Conservation (phyloP, 2,329 filamentous ascomycete genomes). For the Colletotrichum orchidophilum region DNA sequence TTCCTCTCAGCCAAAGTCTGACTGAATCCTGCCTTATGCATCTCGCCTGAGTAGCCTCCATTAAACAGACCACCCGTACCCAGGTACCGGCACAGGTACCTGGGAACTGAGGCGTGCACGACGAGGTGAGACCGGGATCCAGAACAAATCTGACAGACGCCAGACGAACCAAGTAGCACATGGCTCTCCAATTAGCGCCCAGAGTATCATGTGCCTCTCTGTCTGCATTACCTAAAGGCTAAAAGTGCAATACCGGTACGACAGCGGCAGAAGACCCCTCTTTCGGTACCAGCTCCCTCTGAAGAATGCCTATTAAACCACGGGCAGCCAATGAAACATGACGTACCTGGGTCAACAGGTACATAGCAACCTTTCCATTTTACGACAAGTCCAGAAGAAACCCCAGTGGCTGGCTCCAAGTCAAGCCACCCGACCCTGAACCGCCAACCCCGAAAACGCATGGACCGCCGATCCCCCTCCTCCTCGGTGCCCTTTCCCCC, state of each 20-base stretch:
- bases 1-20: background rate
- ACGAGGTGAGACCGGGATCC: background rate
- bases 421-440: background rate
- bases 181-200: background rate
- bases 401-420: background rate
- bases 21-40: background rate
- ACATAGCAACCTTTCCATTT: no score
- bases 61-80: background rate
- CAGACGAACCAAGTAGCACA: background rate
- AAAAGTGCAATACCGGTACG: no score
- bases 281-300: background rate
- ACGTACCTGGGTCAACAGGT: no score
- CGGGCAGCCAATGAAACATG: background rate
- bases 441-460: slow-evolving; percentile 14
- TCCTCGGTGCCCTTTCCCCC: slow-evolving; percentile 7
- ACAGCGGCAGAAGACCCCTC: background rate
- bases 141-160: background rate
- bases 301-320: background rate
- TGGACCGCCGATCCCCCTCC: slow-evolving; percentile 29
- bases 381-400: background rate
- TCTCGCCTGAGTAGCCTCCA: background rate
- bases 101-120: no score
- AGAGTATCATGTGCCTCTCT: background rate
- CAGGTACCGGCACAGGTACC: no score
- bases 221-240: no score